A percentile compares a stretch with the other conserved stretches of the same genome.
These are phyloP conservation scores for Penicillium glabrum DNA, from an alignment of 2,329 filamentous ascomycete genomes.

Conservation along the genomic window DNA sequence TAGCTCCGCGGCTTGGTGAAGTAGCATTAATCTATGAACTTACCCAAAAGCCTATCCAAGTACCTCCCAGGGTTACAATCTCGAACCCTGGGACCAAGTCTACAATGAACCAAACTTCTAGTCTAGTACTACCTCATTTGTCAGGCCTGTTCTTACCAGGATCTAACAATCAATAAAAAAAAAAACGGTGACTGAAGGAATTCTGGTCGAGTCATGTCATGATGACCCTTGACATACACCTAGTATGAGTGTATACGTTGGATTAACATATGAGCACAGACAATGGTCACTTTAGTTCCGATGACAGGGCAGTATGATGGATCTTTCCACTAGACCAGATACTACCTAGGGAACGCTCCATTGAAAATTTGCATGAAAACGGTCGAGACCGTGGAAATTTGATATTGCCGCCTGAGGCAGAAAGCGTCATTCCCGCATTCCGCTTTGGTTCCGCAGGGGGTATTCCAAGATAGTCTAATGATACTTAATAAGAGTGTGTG, in stretches of 20 bases:
- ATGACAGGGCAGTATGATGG: neutral
- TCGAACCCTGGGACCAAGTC: neutral
- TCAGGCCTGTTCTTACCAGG: neutral
- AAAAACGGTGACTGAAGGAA: too few relatives aligned
- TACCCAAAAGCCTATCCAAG: neutral
- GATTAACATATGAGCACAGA: neutral
- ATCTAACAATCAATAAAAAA: neutral
- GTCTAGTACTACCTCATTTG: neutral
- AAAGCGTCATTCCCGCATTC: constrained; percentile 7
- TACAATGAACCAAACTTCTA: neutral
- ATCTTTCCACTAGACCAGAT: neutral
- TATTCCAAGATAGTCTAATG: neutral
- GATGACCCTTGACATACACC: neutral
- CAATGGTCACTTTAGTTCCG: neutral
- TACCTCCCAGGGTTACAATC: neutral
- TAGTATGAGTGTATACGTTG: neutral
- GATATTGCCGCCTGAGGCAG: constrained; percentile 10
- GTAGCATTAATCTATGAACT: neutral
- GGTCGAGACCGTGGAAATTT: constrained; percentile 3
- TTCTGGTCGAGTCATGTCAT: neutral
- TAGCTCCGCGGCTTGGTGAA: neutral
- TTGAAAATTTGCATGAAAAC: constrained; percentile 7
- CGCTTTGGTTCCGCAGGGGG: constrained; percentile 2
- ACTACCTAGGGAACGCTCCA: neutral
- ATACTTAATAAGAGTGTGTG: neutral